Conservation (phyloP, 192 early-diverging fungal species). For the Coemansia sp. region DNA sequence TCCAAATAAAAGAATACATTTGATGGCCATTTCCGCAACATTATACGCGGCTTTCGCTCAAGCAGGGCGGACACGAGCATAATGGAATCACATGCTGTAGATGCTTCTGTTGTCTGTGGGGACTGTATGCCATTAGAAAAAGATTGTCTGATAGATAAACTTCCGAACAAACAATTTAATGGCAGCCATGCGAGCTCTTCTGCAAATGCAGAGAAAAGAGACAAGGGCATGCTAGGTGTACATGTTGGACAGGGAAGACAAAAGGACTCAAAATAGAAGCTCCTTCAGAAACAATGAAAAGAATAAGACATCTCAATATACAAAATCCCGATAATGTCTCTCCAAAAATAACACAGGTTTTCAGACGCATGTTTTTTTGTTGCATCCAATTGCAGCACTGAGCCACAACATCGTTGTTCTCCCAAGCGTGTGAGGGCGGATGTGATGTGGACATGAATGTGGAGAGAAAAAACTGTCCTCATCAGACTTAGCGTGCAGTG, state of each 20-base stretch:
- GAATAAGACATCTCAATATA: not conserved
- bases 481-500: too few species aligned
- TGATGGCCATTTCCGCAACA: too few species aligned
- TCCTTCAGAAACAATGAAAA: not conserved
- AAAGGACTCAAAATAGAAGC: not conserved
- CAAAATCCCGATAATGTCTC: slow-evolving; percentile 1
- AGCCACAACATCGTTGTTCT: not conserved
- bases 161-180: not conserved
- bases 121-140: not conserved
- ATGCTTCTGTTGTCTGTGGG: too few species aligned
- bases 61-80: too few species aligned
- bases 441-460: not conserved
- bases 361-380: not conserved
- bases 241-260: not conserved
- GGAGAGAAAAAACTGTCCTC: not conserved
- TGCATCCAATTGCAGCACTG: not conserved
- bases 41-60: too few species aligned
- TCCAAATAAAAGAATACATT: too few species aligned
- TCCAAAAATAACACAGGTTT: slow-evolving; percentile 5
- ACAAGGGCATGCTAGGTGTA: not conserved
- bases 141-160: not conserved
- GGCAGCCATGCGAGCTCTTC: not conserved
- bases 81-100: too few species aligned
- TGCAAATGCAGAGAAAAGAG: not conserved
- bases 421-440: not conserved